phyloP scores from a whole-genome alignment of 1,284 basidiomycete species.

The Apiotrichum montevideense region DNA sequence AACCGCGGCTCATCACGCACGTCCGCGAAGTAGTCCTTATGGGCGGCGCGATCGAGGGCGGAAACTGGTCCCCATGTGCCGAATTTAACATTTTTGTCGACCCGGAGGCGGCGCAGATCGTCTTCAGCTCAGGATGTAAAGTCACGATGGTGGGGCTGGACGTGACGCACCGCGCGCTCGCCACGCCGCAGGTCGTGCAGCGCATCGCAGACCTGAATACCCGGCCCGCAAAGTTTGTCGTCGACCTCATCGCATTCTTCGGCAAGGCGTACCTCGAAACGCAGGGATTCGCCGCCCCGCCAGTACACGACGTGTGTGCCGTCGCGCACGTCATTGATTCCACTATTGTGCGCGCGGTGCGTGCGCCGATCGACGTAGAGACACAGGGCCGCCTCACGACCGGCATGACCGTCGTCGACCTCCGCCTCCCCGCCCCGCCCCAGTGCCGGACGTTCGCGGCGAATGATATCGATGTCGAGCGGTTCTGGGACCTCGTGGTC shows the following conservation, averaged over 20 bases:
- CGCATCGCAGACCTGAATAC: conserved; percentile 11
- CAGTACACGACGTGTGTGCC: conserved; percentile 18
- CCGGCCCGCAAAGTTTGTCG: conserved; percentile 8
- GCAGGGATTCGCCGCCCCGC: conserved; percentile 14
- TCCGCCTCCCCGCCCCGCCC: neutral
- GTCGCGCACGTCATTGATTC: conserved; percentile 16
- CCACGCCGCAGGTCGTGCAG: conserved; percentile 1
- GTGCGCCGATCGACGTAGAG: conserved; percentile 10
- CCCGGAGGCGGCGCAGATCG: conserved; percentile 18
- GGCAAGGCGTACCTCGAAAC: conserved; percentile 3
- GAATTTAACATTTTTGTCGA: conserved; percentile 23
- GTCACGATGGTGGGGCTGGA: conserved; percentile 20
- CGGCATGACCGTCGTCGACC: conserved; percentile 16
- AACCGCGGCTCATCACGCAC: conserved; percentile 3
- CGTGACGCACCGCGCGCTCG: conserved; percentile 17
- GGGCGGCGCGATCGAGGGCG: conserved; percentile 16
- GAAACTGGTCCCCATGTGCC: conserved; percentile 12
- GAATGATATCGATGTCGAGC: conserved; percentile 8
- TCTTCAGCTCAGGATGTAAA: conserved; percentile 11
- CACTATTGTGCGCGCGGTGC: neutral
- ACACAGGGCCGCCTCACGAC: conserved; percentile 12
- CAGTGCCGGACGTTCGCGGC: conserved; percentile 12
- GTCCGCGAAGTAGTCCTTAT: conserved; percentile 19
- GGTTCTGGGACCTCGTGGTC: conserved; percentile 16
- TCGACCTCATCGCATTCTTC: conserved; percentile 12